Evolutionary conservation across 768 basidiomycete genomes (phyloP).

Genomic region (Inosperma sp.): DNA sequence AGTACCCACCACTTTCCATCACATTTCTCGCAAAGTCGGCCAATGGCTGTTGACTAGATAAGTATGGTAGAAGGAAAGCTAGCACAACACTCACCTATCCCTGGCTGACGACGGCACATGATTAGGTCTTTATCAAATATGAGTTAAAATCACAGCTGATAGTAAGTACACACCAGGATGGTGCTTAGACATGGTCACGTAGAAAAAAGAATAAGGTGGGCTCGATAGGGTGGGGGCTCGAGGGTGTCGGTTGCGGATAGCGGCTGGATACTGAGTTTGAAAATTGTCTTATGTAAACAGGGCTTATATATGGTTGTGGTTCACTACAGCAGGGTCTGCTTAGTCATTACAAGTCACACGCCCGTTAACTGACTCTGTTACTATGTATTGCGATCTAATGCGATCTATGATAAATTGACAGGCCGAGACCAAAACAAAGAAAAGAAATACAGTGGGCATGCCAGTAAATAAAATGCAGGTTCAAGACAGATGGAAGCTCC

Average conservation of each 20-base stretch:
- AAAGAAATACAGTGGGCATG: neutral
- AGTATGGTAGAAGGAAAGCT: neutral
- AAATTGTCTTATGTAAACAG: neutral
- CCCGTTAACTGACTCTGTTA: neutral
- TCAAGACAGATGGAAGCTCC: conserved; percentile 96
- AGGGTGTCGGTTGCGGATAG: too few species aligned
- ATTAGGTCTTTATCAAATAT: conserved; percentile 69
- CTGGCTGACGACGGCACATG: conserved; percentile 97
- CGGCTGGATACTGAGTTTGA: too few species aligned
- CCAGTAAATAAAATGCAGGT: conserved; percentile 5
- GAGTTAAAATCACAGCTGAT: neutral
- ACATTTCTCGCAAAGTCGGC: conserved; percentile 97
- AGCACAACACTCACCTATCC: conserved; percentile 62
- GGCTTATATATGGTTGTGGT: neutral
- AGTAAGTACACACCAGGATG: conserved; percentile 60
- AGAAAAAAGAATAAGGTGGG: neutral
- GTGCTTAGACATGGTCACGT: conserved; percentile 76
- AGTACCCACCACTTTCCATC: conserved; percentile 93
- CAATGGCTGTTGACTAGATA: conserved; percentile 65
- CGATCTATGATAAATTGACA: conserved; percentile 10
- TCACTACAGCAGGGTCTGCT: neutral
- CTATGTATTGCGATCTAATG: neutral
- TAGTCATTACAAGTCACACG: neutral
- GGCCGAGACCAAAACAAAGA: conserved; percentile 6
- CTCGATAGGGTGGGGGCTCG: too few species aligned